A percentile compares a stretch with the other conserved stretches of the same genome.
Conservation (phyloP, 768 basidiomycete species). For the Russula brevipes region DNA sequence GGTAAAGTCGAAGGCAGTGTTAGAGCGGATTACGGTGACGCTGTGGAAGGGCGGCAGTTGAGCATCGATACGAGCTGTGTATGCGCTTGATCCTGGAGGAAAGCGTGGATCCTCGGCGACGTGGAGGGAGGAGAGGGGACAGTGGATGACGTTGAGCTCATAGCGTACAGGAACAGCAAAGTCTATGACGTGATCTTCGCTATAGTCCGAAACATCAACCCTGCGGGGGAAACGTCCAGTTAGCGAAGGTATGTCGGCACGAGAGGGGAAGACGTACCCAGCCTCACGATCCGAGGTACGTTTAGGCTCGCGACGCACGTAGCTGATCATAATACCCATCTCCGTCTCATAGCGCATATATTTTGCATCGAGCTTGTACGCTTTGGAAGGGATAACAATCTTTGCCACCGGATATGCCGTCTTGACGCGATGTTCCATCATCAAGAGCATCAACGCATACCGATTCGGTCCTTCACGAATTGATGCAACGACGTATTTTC, state of each 20-base stretch:
- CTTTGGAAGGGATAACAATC: conserved; percentile 9
- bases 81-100: conserved; percentile 20
- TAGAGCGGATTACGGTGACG: conserved; percentile 17
- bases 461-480: conserved; percentile 11
- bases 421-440: conserved; percentile 26
- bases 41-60: conserved; percentile 11
- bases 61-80: conserved; percentile 8
- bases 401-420: conserved; percentile 23
- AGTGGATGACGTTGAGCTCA: conserved; percentile 20
- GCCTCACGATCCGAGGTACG: conserved; percentile 8
- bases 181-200: conserved; percentile 20
- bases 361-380: conserved; percentile 23
- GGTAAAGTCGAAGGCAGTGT: conserved; percentile 17
- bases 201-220: conserved; percentile 22
- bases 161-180: conserved; percentile 23
- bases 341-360: conserved; percentile 14
- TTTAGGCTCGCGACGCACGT: conserved; percentile 21
- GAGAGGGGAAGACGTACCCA: conserved; percentile 5
- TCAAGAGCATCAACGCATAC: conserved; percentile 21
- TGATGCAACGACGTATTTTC: conserved; percentile 23
- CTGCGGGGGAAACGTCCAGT: background rate
- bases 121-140: conserved; percentile 20
- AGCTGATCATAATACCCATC: conserved; percentile 23
- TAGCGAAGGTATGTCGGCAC: background rate
- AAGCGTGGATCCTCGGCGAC: conserved; percentile 22